Evolutionary conservation across 2,329 filamentous ascomycete genomes (phyloP), one percentile per base, ranked within the genome.

Genomic region (Cercospora zeae-maydis): DNA sequence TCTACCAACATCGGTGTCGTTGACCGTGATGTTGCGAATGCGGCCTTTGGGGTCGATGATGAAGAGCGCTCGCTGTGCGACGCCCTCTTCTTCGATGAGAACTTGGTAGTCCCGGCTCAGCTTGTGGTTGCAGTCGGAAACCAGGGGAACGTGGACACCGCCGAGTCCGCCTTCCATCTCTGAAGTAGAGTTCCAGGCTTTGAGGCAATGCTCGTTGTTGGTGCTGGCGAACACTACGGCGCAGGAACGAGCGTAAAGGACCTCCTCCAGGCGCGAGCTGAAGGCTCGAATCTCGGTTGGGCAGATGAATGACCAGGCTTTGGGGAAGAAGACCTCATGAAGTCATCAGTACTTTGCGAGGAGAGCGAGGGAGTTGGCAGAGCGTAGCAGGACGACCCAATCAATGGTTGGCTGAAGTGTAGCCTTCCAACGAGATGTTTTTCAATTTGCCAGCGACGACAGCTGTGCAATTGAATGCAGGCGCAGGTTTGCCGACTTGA

Each of bases 221-320:
- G 86, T 88, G 61, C 82, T 85, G 60, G 85, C 78, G 71, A 85
- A 86, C 62, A 86, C 80, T 59, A 88, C 84, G 62, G 80, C 77
- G 65, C 84, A 85, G 74, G 83, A 83, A 72, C 86, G 83, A 63
- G 78, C 80, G 64, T 79, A 78, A 47, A 74, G 66, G 76, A 88
- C 88, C 70, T 86, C 83, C 59, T 82, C 74, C n/a, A 84, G 79
- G 59, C 84, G 83, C 61, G 86, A 83, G 75, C 83, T 85, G 78
- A 84, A 88, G 72, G 86, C 84, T 71, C 86, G 82, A 76, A 88
- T 87, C 76, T 88, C 84, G 73, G 84, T 86, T 30, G 84, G 84
- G 79, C 86, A 88, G 73, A 88, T 85, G 69, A 88, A 88, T 69
- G 85, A 87, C 81, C 86, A 88, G 71, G 87, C 86, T 78, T 87